A percentile compares a stretch with the other conserved stretches of the same genome.
phyloP scores from a whole-genome alignment of 805 yeast species.

The Naumovozyma baii region DNA sequence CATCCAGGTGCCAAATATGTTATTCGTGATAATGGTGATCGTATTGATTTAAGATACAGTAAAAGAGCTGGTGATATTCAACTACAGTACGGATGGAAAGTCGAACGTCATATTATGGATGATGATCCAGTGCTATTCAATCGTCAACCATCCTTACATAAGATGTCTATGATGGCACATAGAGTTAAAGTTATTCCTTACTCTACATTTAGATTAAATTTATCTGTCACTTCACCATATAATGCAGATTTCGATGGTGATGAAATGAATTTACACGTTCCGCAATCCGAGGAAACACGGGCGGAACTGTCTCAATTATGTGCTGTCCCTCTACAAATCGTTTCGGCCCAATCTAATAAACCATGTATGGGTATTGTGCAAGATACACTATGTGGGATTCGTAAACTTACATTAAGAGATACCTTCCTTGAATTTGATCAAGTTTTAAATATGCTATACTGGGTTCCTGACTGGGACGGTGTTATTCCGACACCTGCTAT shows the following conservation, averaged over 20 bases:
- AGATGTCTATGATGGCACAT: constrained; percentile 99
- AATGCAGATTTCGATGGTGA: constrained; percentile 99
- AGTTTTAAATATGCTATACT: constrained; percentile 90
- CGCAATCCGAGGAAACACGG: constrained; percentile 95
- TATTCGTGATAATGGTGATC: constrained; percentile 96
- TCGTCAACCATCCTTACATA: constrained; percentile 98
- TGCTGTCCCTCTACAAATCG: constrained; percentile 96
- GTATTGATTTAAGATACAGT: constrained; percentile 93
- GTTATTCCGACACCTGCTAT: constrained; percentile 93
- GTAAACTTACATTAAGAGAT: constrained; percentile 92
- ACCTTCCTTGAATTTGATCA: constrained; percentile 81
- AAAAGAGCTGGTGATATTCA: constrained; percentile 98
- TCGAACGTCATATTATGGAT: constrained; percentile 96
- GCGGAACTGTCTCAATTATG: constrained; percentile 92
- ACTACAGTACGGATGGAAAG: constrained; percentile 97
- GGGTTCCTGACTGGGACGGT: constrained; percentile 99
- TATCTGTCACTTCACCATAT: constrained; percentile 98
- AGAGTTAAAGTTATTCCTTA: constrained; percentile 98
- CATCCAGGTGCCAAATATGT: constrained; percentile 99
- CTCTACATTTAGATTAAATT: constrained; percentile 90
- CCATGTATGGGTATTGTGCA: constrained; percentile 99
- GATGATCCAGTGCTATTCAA: constrained; percentile 95
- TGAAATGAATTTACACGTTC: constrained; percentile 98
- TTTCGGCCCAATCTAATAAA: constrained; percentile 95
- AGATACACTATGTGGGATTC: constrained; percentile 93